These are phyloP conservation scores for carrot (Daucus carota) DNA, from an alignment of 129 eudicot species.

Conservation along the genomic window DNA sequence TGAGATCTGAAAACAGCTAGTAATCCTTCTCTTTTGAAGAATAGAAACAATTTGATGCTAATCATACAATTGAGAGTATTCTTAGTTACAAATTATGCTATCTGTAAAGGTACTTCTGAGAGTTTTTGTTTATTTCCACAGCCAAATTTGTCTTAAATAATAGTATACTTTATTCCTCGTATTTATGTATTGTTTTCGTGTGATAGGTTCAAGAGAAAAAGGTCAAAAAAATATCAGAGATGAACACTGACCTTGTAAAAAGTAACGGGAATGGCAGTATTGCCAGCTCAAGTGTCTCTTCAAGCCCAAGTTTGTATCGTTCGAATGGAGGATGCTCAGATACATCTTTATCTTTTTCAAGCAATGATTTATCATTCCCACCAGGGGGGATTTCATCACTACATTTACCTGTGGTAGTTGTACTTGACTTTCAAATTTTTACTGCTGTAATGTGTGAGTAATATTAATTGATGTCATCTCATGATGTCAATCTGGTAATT, in stretches of 20 bases:
- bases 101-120: no score
- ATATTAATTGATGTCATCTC: not conserved
- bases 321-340: slow-evolving; percentile 72
- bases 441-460: not conserved
- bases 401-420: slow-evolving; percentile 90
- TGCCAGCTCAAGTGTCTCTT: slow-evolving; percentile 56
- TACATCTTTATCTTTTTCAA: slow-evolving; percentile 35
- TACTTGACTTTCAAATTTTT: slow-evolving; percentile 31
- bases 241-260: slow-evolving; percentile 68
- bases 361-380: slow-evolving; percentile 61
- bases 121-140: not conserved
- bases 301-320: slow-evolving; percentile 41
- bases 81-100: not conserved
- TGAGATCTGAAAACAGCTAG: not conserved
- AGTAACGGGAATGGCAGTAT: slow-evolving; percentile 54
- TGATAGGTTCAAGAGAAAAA: slow-evolving; percentile 94
- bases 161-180: not conserved
- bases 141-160: not conserved
- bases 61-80: not conserved
- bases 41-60: not conserved
- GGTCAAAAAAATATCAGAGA: slow-evolving; percentile 71
- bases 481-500: not conserved
- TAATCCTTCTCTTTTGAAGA: not conserved
- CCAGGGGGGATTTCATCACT: slow-evolving; percentile 74
- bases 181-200: not conserved